Conservation (phyloP, 164 flowering plant species). For the Chimonanthus salicifolius region DNA sequence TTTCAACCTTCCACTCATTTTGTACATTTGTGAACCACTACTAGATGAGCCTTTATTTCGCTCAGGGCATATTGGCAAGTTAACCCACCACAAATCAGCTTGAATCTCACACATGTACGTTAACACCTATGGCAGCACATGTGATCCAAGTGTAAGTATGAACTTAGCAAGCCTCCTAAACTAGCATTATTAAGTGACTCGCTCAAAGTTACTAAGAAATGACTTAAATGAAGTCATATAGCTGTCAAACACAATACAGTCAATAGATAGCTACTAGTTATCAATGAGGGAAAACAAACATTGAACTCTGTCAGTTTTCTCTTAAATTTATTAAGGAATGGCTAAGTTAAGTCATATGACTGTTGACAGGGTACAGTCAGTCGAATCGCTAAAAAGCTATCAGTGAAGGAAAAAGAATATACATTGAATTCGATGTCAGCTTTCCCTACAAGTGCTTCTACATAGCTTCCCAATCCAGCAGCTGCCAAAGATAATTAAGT, state of each 20-base stretch:
- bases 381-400: not conserved
- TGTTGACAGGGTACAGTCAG: not conserved
- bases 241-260: too few relatives aligned
- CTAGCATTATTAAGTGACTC: too few relatives aligned
- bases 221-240: too few relatives aligned
- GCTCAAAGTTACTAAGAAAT: too few relatives aligned
- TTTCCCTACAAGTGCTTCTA: conserved; percentile 69
- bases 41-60: not conserved
- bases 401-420: conserved; percentile 19
- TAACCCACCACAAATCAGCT: not conserved
- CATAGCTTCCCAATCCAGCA: conserved; percentile 64
- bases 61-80: not conserved
- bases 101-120: not conserved
- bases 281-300: too few relatives aligned
- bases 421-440: conserved; percentile 72
- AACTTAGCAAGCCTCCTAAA: too few relatives aligned
- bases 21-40: not conserved
- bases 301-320: too few relatives aligned
- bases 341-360: too few relatives aligned
- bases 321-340: too few relatives aligned
- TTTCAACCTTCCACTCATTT: not conserved
- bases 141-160: too few relatives aligned
- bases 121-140: not conserved
- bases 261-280: too few relatives aligned
- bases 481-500: conserved; percentile 36